Conservation (phyloP, 257 asterid genomes). For the Solanum neorickii region DNA sequence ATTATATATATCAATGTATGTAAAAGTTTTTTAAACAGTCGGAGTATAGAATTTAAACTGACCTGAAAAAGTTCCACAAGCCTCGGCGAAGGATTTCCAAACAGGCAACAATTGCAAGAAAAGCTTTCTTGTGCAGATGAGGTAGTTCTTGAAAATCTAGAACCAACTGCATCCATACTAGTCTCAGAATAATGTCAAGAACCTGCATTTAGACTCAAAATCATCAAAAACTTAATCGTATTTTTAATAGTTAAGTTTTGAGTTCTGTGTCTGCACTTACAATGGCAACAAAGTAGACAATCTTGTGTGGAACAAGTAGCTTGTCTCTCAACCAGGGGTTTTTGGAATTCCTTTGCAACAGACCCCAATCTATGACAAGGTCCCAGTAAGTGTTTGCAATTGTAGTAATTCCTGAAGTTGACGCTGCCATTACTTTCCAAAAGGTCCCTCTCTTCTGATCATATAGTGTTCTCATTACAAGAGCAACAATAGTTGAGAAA, state of each 20-base stretch:
- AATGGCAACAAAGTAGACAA: conserved; percentile 61
- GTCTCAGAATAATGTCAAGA: conserved; percentile 52
- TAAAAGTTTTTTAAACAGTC: background rate
- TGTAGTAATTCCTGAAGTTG: conserved; percentile 56
- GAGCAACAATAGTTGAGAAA: conserved; percentile 58
- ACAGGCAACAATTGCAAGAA: conserved; percentile 50
- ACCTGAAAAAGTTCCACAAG: conserved; percentile 95
- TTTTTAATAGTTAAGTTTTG: too few relatives aligned
- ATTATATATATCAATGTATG: background rate
- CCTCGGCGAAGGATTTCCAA: conserved; percentile 81
- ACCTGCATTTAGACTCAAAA: conserved; percentile 26
- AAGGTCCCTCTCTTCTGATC: conserved; percentile 7
- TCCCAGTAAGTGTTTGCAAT: conserved; percentile 68
- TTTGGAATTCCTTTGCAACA: conserved; percentile 34
- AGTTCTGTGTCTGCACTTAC: conserved; percentile 21
- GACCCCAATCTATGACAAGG: conserved; percentile 77
- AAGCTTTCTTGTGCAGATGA: conserved; percentile 45
- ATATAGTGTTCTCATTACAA: conserved; percentile 48
- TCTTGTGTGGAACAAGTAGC: conserved; percentile 47
- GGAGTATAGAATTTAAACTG: background rate
- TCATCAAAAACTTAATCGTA: background rate
- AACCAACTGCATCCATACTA: conserved; percentile 88
- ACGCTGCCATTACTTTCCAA: conserved; percentile 41
- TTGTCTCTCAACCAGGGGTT: conserved; percentile 84
- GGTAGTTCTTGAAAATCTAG: conserved; percentile 29